Conservation (phyloP, 371 early-diverging fungal species). For the Mortierella sp. region DNA sequence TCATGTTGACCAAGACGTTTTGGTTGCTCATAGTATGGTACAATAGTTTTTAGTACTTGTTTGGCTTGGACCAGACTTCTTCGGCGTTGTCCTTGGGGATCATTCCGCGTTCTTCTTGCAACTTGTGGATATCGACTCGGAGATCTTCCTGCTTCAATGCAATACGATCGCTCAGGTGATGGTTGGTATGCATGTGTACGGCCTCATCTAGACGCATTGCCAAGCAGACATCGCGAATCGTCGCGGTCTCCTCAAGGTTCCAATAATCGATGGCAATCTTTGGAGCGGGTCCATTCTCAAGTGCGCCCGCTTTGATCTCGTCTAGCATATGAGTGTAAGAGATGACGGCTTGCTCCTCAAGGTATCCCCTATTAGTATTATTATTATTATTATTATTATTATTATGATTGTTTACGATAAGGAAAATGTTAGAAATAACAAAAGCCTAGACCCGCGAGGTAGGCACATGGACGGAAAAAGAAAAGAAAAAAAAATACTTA, state of each 20-base stretch:
- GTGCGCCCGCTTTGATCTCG: constrained; percentile 87
- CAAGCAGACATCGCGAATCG: constrained; percentile 91
- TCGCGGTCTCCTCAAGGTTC: constrained; percentile 85
- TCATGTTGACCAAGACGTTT: too few relatives aligned
- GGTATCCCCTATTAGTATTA: constrained; percentile 64
- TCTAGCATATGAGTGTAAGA: constrained; percentile 92
- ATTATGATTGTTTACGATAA: not conserved
- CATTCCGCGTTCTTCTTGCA: constrained; percentile 47
- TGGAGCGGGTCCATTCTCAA: constrained; percentile 80
- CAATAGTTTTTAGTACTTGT: constrained; percentile 36
- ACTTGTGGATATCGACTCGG: constrained; percentile 35
- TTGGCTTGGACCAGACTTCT: constrained; percentile 41
- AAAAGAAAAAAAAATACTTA: constrained; percentile 15
- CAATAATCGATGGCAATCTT: constrained; percentile 93
- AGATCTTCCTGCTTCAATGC: constrained; percentile 48
- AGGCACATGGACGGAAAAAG: not conserved
- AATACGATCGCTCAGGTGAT: constrained; percentile 81
- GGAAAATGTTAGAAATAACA: not conserved
- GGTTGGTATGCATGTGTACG: constrained; percentile 96
- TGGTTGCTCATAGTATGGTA: not conserved
- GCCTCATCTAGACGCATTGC: constrained; percentile 98
- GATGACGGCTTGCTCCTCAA: constrained; percentile 94
- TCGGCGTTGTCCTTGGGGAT: constrained; percentile 39
- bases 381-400: not conserved
- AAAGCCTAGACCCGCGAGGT: not conserved